Evolutionary conservation across 2,329 filamentous ascomycete genomes (phyloP), one percentile per base, ranked within the genome.

Genomic region (Diaporthe batatas): DNA sequence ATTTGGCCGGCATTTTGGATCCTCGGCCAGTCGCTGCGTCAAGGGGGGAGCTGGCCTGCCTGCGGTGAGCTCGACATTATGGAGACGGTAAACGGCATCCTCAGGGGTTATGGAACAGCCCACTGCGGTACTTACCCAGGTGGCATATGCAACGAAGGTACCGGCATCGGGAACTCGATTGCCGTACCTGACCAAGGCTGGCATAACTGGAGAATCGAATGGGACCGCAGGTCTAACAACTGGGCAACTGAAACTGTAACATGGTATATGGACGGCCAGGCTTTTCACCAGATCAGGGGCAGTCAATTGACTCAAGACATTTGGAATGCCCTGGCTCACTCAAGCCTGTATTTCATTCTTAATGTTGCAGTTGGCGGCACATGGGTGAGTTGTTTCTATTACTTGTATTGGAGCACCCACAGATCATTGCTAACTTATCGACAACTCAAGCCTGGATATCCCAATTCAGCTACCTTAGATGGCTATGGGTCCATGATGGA

Each of bases 1-100:
- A 81, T 88, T 75, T 88, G 86, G 86, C 86, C 86, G 2, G 86
- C 86, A 4, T 88, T 88, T 76, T 88, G 86, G 86, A 79, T 87
- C 69, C 82, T 88, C 1, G 86, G 86, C 14, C 81, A 86, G 72
- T 80, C 84, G 21, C 80, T 87, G 67, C 84, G 86, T 8, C 78
- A 81, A 73, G 86, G 86, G 16, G 84, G 82, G 2, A 73, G 75
- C 25, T 88, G 86, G 86, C 86, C 86, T 0, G 79, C 78, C 10
- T 87, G 85, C 75, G 86, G 86, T 34, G 86, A 88, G 81, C 79
- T 88, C 58, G 86, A 88, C 76, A 82, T 87, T 72, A 81, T 87
- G 68, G 86, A 88, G 81, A 83, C 82, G 36, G 81, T 88, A 73
- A 85, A 87, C 78, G 86, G 86, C 4, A 75, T 79, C 51, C 76